Evolutionary conservation across 1,284 basidiomycete species (phyloP), one percentile per base, ranked within the genome.

Genomic region (Sporisorium scitamineum): DNA sequence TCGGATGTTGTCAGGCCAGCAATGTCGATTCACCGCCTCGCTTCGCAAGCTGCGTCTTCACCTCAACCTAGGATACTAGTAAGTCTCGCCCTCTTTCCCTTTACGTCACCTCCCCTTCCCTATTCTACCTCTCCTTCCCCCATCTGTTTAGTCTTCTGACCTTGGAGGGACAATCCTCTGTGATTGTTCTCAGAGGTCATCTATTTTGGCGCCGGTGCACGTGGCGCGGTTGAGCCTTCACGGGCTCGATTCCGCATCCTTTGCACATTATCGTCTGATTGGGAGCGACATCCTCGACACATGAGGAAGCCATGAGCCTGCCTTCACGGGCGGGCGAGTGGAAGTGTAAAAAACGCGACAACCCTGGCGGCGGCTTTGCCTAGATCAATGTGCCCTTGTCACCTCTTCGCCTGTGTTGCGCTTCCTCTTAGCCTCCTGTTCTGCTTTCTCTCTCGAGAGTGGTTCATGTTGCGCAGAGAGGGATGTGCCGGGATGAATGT

Each of bases 321-420:
- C 61, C 60, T 45, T 75, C 10, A 65, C 68, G 54, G 67, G 59
- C 71, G 71, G 76, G 72, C 72, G 68, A 75, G 70, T 70, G 76
- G 71, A 78, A 29, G 50, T 78, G 76, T 70, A 70, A 70, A 66
- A 60, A 68, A 75, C 72, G 72, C 72, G 56, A 68, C 26, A 54
- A 75, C 76, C 76, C 72, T 75, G 76, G 61, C 76, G 76, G 76
- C 76, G 76, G 76, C 76, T 65, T 53, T 60, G 70, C 76, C 76
- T 65, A 78, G 71, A 78, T 68, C 54, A 51, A 78, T 75, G 68
- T 68, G 74, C 74, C 73, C 69, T 75, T 45, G 69, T 65, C 57
- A 73, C 72, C 68, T 64, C 76, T 74, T 74, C 75, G 58, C 75
- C 53, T 61, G 60, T 56, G 56, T 60, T 60, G 58, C 71, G 54